Percentiles rank a stretch among this genome's conserved stretches.
Conservation (phyloP, 1,139 yeast genomes). For the Arxiozyma slooffiae region DNA sequence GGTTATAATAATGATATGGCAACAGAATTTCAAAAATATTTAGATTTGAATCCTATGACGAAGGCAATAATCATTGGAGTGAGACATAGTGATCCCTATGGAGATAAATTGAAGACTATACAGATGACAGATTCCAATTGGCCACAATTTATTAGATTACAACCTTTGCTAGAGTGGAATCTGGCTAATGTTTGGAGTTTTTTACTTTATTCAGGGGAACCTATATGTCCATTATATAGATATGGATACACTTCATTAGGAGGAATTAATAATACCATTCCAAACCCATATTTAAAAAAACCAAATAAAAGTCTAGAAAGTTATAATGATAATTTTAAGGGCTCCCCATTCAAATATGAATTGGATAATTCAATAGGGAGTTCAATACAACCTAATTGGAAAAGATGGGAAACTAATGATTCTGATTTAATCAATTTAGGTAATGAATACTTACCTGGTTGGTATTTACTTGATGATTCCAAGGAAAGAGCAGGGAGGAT, state of each 20-base stretch:
- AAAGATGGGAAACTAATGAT: not conserved
- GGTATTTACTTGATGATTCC: slow-evolving; percentile 27
- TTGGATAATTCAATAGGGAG: slow-evolving; percentile 12
- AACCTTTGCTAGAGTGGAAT: slow-evolving; percentile 30
- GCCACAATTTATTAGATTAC: slow-evolving; percentile 30
- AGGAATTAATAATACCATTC: slow-evolving; percentile 22
- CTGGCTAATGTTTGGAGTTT: slow-evolving; percentile 29
- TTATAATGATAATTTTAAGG: not conserved
- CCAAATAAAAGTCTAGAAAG: not conserved
- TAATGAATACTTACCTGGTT: slow-evolving; percentile 26
- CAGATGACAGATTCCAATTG: slow-evolving; percentile 29
- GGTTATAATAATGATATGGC: slow-evolving; percentile 19
- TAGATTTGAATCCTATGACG: slow-evolving; percentile 19
- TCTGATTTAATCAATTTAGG: not conserved
- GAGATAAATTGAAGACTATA: slow-evolving; percentile 21
- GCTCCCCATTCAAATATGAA: slow-evolving; percentile 23
- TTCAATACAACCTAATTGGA: slow-evolving; percentile 7
- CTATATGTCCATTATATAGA: slow-evolving; percentile 27
- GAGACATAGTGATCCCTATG: slow-evolving; percentile 29
- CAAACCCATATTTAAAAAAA: slow-evolving; percentile 23
- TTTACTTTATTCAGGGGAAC: slow-evolving; percentile 27
- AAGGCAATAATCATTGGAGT: slow-evolving; percentile 29
- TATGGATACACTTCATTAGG: slow-evolving; percentile 31
- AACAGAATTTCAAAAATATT: slow-evolving; percentile 23
- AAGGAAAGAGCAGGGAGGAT: slow-evolving; percentile 30